Conservation (phyloP, 176 grass and related monocot genomes). For the Leersia perrieri region DNA sequence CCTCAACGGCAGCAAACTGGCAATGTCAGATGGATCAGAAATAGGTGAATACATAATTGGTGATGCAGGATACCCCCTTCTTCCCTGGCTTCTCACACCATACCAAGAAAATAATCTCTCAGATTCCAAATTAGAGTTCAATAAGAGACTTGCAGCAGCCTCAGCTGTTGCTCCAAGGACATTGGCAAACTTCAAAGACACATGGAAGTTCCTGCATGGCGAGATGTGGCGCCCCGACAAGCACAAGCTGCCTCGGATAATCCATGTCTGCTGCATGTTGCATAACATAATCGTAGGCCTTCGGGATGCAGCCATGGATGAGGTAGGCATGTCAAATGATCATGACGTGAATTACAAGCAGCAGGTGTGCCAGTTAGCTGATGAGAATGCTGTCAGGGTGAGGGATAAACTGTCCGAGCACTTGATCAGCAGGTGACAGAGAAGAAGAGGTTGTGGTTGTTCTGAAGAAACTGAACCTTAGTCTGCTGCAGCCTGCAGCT, state of each 20-base stretch:
- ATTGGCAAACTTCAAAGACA: conserved; percentile 73
- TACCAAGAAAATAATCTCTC: conserved; percentile 62
- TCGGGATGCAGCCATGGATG: conserved; percentile 42
- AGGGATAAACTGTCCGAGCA: conserved; percentile 59
- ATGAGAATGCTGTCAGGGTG: conserved; percentile 54
- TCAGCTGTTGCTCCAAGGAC: conserved; percentile 49
- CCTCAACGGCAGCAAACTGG: conserved; percentile 45
- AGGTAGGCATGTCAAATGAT: conserved; percentile 12
- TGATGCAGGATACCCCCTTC: conserved; percentile 62
- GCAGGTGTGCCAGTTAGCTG: conserved; percentile 53
- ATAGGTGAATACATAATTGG: conserved; percentile 67
- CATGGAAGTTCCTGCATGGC: conserved; percentile 83
- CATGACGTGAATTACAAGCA: conserved; percentile 69
- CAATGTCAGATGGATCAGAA: conserved; percentile 43
- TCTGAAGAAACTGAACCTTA: conserved; percentile 1
- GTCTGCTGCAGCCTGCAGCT: conserved; percentile 26
- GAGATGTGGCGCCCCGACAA: conserved; percentile 98
- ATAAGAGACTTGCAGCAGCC: conserved; percentile 43
- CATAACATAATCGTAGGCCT: conserved; percentile 81
- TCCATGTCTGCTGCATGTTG: conserved; percentile 81
- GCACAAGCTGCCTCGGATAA: conserved; percentile 88
- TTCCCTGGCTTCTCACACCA: conserved; percentile 66
- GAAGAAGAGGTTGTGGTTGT: neutral
- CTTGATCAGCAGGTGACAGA: conserved; percentile 32
- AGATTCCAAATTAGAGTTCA: conserved; percentile 44